phyloP scores from a whole-genome alignment of 2,329 filamentous ascomycete genomes.

The Xylariaceae sp. region DNA sequence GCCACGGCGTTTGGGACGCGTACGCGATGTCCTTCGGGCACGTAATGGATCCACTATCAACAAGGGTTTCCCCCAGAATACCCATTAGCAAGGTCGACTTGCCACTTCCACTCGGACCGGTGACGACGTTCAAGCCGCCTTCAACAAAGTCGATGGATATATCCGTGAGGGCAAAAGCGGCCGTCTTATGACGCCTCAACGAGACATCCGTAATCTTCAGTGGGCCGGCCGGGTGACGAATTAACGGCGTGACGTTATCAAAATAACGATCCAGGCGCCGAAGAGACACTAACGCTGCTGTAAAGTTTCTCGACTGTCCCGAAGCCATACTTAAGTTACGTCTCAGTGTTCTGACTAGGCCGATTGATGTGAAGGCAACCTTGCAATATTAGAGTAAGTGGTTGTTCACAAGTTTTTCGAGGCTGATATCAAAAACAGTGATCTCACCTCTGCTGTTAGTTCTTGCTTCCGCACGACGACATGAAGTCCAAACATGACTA shows the following conservation, averaged over 20 bases:
- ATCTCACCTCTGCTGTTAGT: conserved; percentile 44
- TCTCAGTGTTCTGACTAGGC: conserved; percentile 50
- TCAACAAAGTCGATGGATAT: conserved; percentile 50
- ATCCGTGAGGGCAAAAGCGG: conserved; percentile 46
- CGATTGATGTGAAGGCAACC: conserved; percentile 55
- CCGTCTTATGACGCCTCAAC: conserved; percentile 48
- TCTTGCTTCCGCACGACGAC: conserved; percentile 45
- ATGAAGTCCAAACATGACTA: conserved; percentile 52
- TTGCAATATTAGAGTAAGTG: conserved; percentile 4
- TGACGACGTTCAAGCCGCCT: conserved; percentile 51
- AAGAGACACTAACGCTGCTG: conserved; percentile 45
- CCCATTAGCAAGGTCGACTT: conserved; percentile 54
- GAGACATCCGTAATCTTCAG: conserved; percentile 44
- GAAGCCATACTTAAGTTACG: conserved; percentile 50
- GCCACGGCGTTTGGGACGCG: conserved; percentile 54
- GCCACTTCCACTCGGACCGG: conserved; percentile 52
- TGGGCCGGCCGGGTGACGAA: conserved; percentile 46
- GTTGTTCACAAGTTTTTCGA: background rate
- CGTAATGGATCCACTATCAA: conserved; percentile 45
- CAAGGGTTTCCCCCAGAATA: conserved; percentile 52
- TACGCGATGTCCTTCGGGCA: conserved; percentile 52
- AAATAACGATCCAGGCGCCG: conserved; percentile 53
- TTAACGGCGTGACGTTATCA: conserved; percentile 45
- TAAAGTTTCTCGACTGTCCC: conserved; percentile 40
- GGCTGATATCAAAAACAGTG: background rate